Evolutionary conservation across 305 asterid species (phyloP).

Genomic region (Salvia sclarea): DNA sequence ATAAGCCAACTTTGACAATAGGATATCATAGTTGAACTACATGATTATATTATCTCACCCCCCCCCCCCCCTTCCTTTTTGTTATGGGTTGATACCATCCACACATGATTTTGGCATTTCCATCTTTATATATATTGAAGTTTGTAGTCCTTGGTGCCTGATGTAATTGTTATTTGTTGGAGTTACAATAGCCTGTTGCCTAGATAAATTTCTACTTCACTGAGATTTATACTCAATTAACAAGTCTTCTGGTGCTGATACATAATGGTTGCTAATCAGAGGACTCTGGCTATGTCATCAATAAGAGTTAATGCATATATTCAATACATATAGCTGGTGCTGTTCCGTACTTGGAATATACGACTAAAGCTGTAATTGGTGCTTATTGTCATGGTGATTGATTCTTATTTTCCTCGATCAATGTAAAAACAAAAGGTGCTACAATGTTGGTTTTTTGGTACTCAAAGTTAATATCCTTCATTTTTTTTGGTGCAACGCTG

Average conservation of each 20-base stretch:
- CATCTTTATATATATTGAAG: not conserved
- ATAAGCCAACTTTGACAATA: constrained; percentile 5
- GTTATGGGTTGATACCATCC: not conserved
- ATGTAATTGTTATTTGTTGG: not conserved
- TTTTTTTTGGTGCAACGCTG: constrained; percentile 4
- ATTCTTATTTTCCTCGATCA: not conserved
- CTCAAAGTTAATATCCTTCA: not conserved
- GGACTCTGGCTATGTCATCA: not conserved
- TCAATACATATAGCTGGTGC: not conserved
- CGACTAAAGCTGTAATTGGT: constrained; percentile 13
- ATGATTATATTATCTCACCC: not conserved
- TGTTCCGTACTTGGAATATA: not conserved
- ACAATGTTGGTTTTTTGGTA: not conserved
- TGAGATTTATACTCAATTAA: not conserved
- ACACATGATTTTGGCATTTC: not conserved
- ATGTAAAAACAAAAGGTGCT: not conserved
- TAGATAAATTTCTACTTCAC: not conserved
- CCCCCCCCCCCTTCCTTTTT: not conserved
- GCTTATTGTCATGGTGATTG: not conserved
- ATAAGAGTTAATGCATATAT: not conserved
- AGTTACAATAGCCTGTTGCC: not conserved
- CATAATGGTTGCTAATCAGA: not conserved
- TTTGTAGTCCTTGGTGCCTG: not conserved
- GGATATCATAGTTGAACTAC: constrained; percentile 4
- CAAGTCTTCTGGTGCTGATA: not conserved